Percentiles rank a stretch among this genome's conserved stretches.
Conservation (phyloP, 148 eudicot species). For the Tetragonia tetragonoides region DNA sequence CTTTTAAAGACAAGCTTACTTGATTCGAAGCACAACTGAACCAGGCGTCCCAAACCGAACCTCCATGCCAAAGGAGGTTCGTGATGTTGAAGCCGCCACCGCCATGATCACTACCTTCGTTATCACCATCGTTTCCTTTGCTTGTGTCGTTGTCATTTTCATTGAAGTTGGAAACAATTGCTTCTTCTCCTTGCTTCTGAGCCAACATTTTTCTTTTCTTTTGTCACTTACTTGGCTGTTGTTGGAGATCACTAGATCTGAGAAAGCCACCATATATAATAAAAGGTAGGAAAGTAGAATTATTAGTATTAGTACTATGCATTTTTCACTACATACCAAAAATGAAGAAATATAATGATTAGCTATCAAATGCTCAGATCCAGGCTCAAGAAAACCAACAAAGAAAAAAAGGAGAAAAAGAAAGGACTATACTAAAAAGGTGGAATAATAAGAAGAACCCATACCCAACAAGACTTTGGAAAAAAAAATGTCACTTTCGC, state of each 20-base stretch:
- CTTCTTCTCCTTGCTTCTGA: constrained; percentile 26
- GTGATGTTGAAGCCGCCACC: constrained; percentile 38
- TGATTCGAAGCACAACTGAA: constrained; percentile 84
- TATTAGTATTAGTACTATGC: neutral
- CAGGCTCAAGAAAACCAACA: constrained; percentile 6
- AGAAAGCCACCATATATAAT: neutral
- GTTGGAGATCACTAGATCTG: constrained; percentile 7
- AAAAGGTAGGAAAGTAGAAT: neutral
- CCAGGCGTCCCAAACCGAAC: constrained; percentile 91
- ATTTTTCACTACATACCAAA: neutral
- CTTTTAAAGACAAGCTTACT: constrained; percentile 27
- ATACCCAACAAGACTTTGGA: neutral
- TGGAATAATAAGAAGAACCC: neutral
- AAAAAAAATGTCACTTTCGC: neutral
- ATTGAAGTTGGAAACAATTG: constrained; percentile 23
- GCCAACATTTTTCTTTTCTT: constrained; percentile 4
- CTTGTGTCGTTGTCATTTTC: constrained; percentile 8
- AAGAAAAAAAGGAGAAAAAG: neutral
- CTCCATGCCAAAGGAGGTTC: constrained; percentile 75
- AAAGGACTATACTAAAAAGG: neutral
- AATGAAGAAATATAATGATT: neutral
- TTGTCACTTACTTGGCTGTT: neutral
- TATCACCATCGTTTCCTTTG: constrained; percentile 9
- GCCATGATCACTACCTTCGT: constrained; percentile 30
- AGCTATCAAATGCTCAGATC: constrained; percentile 6